Percentiles rank a stretch among this genome's conserved stretches.
These are phyloP conservation scores for Colletotrichum siamense DNA, from an alignment of 2,329 filamentous ascomycete species.

Conservation along the genomic window DNA sequence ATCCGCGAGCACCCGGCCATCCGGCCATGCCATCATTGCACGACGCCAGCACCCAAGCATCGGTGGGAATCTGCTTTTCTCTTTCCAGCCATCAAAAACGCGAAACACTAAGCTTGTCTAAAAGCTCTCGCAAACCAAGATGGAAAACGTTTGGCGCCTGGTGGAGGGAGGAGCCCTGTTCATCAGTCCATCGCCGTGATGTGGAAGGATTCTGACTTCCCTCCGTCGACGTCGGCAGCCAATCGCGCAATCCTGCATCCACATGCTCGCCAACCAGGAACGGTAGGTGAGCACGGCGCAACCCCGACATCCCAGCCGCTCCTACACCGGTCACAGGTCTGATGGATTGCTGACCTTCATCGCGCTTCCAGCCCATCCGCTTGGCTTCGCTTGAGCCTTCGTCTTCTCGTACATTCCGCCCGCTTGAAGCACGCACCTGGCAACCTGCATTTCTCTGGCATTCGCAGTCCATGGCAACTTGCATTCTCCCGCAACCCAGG, in stretches of 20 bases:
- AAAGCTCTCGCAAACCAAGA: neutral
- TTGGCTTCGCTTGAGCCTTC: neutral
- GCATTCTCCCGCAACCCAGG: neutral
- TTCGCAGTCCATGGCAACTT: neutral
- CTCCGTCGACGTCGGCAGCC: neutral
- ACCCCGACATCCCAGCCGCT: neutral
- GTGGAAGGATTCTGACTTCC: neutral
- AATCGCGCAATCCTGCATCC: conserved; percentile 13
- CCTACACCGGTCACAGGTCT: neutral
- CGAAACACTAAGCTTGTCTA: neutral
- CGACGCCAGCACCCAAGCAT: neutral
- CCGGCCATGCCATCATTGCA: neutral
- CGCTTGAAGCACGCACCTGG: neutral
- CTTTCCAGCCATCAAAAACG: neutral
- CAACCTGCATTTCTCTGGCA: neutral
- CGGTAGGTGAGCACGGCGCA: conserved; percentile 16
- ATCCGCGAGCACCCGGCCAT: neutral
- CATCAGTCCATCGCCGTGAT: neutral
- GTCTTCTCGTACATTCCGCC: neutral
- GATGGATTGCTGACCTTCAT: neutral
- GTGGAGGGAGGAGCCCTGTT: neutral
- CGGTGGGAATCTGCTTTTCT: too few relatives aligned
- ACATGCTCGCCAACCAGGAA: neutral
- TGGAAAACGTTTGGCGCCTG: neutral
- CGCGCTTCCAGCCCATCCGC: neutral